Evolutionary conservation across 352 stramenopile genomes (phyloP).

Genomic region (Phytophthora niederhauseri): DNA sequence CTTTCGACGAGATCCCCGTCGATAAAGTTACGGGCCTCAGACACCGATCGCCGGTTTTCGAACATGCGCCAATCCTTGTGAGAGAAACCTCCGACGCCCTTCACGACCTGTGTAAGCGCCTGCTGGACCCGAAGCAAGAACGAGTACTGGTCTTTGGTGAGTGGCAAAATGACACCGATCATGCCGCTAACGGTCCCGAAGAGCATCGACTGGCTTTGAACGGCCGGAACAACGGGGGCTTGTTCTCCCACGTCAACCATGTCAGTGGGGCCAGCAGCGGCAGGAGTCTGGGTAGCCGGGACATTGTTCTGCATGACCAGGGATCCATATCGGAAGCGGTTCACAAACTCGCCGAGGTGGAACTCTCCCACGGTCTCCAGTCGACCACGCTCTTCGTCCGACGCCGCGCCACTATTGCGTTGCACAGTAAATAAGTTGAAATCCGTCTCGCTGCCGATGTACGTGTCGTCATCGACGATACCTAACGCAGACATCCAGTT

Average conservation of each 20-base stretch:
- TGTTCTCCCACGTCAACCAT: conserved; percentile 59
- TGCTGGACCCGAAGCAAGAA: conserved; percentile 92
- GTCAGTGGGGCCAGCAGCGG: conserved; percentile 23
- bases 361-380: conserved; percentile 95
- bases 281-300: conserved; percentile 11
- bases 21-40: conserved; percentile 94
- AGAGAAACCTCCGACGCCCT: conserved; percentile 92
- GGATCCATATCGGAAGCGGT: conserved; percentile 95
- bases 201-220: conserved; percentile 71
- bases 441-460: conserved; percentile 95
- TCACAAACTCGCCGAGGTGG: conserved; percentile 96
- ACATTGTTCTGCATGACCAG: conserved; percentile 94
- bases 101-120: conserved; percentile 89
- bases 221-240: conserved; percentile 11
- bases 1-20: conserved; percentile 96
- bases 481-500: conserved; percentile 97
- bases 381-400: conserved; percentile 93
- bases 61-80: conserved; percentile 95
- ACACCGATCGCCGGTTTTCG: conserved; percentile 85
- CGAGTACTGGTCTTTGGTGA: conserved; percentile 92
- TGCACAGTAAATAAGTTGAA: conserved; percentile 97
- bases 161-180: conserved; percentile 93
- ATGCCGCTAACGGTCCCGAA: conserved; percentile 97
- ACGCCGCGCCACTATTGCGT: conserved; percentile 92
- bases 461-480: conserved; percentile 95